Base-by-base conservation (phyloP, 108 stramenopile genomes). In the Cylindrotheca fusiformis region DNA sequence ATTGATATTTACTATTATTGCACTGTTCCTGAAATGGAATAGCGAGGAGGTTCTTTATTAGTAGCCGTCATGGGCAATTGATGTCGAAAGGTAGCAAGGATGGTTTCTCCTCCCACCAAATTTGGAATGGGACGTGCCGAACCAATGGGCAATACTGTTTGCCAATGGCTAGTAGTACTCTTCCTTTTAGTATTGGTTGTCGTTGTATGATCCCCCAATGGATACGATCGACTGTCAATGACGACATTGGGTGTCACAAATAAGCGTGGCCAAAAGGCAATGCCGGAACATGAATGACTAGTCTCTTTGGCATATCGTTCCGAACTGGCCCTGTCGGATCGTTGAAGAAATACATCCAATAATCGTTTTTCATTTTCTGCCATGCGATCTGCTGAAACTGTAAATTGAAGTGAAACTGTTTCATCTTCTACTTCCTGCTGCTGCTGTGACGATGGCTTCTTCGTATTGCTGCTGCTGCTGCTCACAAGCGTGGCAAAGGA, bases 141-240 rank as follows among this genome's bases (percentile, higher is more conserved):
- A 76, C 76, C 77, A 12, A 87, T 80, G 6, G 83, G 80, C 52
- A 87, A 58, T 8, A 87, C 86, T 4, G 83, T 87, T 61, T 87
- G 86, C 86, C 86, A 87, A 71, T 87, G 86, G 18, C 72, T 75
- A n/a, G n/a, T n/a, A n/a, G n/a, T n/a, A n/a, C n/a, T n/a, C n/a
- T n/a, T n/a, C n/a, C n/a, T n/a, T n/a, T n/a, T n/a, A n/a, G n/a
- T n/a, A n/a, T n/a, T n/a, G n/a, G n/a, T n/a, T n/a, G n/a, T n/a
- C 27, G 57, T 67, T 47, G 79, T 80, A 67, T 76, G 82, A 23
- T 68, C 86, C 14, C 86, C 86, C 36, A 71, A 65, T 8, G 79
- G 82, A 73, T 69, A 71, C n/a, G 62, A 67, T 23, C 86, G 60
- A 4, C 67, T 59, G 36, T 82, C 60, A 0, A 81, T 55, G 29